Evolutionary conservation across 345 rosid species (phyloP).

Genomic region (Euphorbia pulcherrima): DNA sequence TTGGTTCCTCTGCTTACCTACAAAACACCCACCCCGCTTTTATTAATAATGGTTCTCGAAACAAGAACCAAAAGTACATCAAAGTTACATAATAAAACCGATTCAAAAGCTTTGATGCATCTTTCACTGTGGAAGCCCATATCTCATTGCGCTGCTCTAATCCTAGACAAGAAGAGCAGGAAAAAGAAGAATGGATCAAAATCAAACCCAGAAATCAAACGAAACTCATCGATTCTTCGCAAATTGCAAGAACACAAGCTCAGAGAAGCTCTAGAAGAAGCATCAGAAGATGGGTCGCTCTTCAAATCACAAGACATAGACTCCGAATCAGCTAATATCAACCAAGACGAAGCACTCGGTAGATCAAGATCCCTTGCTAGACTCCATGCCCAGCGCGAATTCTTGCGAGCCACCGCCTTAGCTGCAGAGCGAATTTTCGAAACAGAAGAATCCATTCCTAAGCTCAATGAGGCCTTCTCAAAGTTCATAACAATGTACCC

Average conservation of each 20-base stretch:
- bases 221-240: constrained; percentile 50
- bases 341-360: constrained; percentile 66
- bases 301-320: constrained; percentile 77
- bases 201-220: constrained; percentile 44
- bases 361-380: constrained; percentile 96
- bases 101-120: constrained; percentile 58
- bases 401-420: constrained; percentile 80
- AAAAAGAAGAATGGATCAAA: constrained; percentile 72
- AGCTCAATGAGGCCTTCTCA: constrained; percentile 51
- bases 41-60: too few relatives aligned
- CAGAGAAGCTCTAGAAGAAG: constrained; percentile 91
- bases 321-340: constrained; percentile 39
- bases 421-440: constrained; percentile 80
- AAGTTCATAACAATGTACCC: constrained; percentile 91
- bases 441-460: constrained; percentile 65
- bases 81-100: too few relatives aligned
- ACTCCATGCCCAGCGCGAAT: constrained; percentile 85
- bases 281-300: constrained; percentile 90
- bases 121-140: constrained; percentile 98
- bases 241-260: constrained; percentile 79
- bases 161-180: constrained; percentile 81
- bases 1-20: too few relatives aligned
- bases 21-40: too few relatives aligned
- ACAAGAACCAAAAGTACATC: too few relatives aligned
- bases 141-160: constrained; percentile 90